Evolutionary conservation across 2,329 filamentous ascomycete genomes (phyloP).

Genomic region (Diaporthe sp.): DNA sequence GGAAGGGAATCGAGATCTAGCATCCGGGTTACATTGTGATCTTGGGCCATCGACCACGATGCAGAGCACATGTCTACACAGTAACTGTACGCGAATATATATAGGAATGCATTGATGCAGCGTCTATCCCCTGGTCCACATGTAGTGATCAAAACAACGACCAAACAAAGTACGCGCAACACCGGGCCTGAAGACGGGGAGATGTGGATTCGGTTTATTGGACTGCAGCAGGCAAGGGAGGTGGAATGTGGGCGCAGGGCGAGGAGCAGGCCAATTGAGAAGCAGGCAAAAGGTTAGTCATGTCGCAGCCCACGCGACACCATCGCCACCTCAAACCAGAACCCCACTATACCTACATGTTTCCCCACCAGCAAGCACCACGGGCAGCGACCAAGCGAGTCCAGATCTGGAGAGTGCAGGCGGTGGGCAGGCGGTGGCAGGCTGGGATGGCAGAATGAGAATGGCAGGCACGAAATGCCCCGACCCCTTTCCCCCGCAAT

Average conservation of each 20-base stretch:
- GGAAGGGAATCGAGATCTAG: conserved; percentile 16
- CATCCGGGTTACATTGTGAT: background rate
- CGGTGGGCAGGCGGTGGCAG: background rate
- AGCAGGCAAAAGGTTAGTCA: background rate
- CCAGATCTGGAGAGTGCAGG: background rate
- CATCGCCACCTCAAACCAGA: conserved; percentile 9
- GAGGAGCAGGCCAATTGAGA: background rate
- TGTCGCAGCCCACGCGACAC: conserved; percentile 8
- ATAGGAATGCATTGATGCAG: background rate
- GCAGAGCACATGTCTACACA: background rate
- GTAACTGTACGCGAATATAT: no score
- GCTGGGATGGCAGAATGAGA: background rate
- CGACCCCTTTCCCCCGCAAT: conserved; percentile 15
- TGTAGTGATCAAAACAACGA: background rate
- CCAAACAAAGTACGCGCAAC: conserved; percentile 11
- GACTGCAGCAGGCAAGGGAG: background rate
- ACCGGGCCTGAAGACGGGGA: background rate
- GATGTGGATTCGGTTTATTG: background rate
- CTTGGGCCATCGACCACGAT: background rate
- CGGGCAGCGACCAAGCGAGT: background rate
- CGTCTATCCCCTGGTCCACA: background rate
- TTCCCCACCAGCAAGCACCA: background rate
- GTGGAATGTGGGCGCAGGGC: background rate
- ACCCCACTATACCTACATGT: background rate
- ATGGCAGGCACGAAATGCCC: background rate